phyloP scores from a whole-genome alignment of 805 yeast species.

The Helenozyma rhizophorensis region DNA sequence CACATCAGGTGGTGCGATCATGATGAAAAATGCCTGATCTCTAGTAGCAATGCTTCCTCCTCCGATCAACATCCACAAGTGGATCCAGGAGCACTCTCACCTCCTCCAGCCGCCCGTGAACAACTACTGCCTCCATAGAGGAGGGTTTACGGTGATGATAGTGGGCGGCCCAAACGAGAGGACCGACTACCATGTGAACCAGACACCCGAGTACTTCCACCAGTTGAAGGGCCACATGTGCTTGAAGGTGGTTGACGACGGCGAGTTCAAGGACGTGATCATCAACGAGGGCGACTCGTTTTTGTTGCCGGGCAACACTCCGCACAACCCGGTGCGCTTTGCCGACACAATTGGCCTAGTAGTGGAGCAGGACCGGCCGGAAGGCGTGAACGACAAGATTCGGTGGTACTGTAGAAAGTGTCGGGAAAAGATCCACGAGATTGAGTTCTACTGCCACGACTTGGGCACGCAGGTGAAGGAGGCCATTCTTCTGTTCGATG shows the following conservation, averaged over 20 bases:
- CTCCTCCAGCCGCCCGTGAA: constrained; percentile 88
- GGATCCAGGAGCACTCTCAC: constrained; percentile 75
- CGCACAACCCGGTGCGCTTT: constrained; percentile 87
- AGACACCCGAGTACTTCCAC: constrained; percentile 91
- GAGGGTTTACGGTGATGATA: constrained; percentile 91
- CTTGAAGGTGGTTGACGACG: constrained; percentile 68
- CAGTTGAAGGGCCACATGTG: constrained; percentile 86
- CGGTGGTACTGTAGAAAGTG: constrained; percentile 88
- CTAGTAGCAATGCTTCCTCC: constrained; percentile 41
- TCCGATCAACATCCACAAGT: constrained; percentile 74
- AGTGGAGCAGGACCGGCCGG: constrained; percentile 87
- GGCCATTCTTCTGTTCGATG: constrained; percentile 70
- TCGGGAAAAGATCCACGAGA: constrained; percentile 59
- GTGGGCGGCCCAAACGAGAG: constrained; percentile 96
- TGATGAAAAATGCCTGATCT: too few species aligned
- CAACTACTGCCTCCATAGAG: constrained; percentile 83
- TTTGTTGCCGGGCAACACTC: constrained; percentile 75
- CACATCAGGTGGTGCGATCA: too few species aligned
- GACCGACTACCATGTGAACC: constrained; percentile 89
- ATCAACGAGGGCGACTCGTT: constrained; percentile 89
- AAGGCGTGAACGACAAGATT: constrained; percentile 61
- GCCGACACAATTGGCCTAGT: constrained; percentile 86
- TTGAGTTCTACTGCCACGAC: constrained; percentile 69
- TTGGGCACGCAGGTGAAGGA: constrained; percentile 87
- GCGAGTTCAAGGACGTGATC: constrained; percentile 66